Evolutionary conservation across 495 filamentous ascomycete species (phyloP).

Genomic region (Penicillium crystallinum): DNA sequence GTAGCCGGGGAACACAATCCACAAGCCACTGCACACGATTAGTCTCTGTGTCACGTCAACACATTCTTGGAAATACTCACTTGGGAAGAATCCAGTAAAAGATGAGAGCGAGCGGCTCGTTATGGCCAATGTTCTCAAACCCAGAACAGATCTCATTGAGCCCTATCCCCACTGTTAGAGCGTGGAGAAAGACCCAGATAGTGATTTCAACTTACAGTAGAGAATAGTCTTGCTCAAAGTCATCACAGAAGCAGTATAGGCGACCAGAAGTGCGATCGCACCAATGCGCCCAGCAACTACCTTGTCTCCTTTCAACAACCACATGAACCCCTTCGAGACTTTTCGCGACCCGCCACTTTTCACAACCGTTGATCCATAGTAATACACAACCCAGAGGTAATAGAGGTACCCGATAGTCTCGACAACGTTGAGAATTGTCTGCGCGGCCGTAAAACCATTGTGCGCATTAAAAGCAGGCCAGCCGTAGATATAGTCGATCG

Average conservation of each 20-base stretch:
- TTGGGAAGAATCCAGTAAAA: conserved; percentile 76
- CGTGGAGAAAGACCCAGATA: not conserved
- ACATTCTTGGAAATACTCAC: conserved; percentile 44
- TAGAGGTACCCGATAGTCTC: conserved; percentile 66
- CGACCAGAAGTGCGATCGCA: conserved; percentile 60
- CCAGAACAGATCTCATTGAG: conserved; percentile 72
- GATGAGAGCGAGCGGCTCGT: conserved; percentile 51
- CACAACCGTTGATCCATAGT: conserved; percentile 34
- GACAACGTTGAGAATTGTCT: conserved; percentile 65
- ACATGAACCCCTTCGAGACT: conserved; percentile 29
- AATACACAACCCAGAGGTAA: conserved; percentile 61
- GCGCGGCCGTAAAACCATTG: conserved; percentile 78
- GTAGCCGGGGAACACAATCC: conserved; percentile 69
- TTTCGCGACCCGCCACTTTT: conserved; percentile 31
- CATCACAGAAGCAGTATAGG: conserved; percentile 66
- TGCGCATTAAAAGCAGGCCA: conserved; percentile 65
- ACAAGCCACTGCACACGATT: conserved; percentile 56
- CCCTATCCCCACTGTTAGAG: conserved; percentile 42
- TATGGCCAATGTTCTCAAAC: conserved; percentile 78
- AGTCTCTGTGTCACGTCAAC: not conserved
- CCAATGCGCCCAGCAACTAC: conserved; percentile 55
- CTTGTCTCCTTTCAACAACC: conserved; percentile 45
- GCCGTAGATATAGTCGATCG: conserved; percentile 80
- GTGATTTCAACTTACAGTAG: conserved; percentile 59
- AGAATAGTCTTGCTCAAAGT: conserved; percentile 84